Base-by-base conservation (phyloP, 164 flowering plant species). In the Dillenia suffruticosa region DNA sequence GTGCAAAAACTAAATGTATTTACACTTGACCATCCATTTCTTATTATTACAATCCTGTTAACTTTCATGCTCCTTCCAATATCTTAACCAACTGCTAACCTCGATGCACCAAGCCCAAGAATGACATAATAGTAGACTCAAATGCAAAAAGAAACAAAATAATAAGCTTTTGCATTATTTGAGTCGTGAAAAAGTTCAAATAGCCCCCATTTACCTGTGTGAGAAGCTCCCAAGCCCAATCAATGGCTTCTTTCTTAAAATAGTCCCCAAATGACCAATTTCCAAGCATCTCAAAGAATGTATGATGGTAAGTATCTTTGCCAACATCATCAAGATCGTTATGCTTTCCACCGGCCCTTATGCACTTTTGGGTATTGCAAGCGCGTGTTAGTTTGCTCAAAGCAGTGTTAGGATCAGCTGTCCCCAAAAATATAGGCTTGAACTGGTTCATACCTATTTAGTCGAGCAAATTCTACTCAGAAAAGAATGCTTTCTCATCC, bases 241-340 rank as follows among this genome's bases (percentile, higher is more conserved):
- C 78, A 70, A 95, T 95, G 49, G 97, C 99, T 65, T 92, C 97
- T 9, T 71, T 68, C 68, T 95, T 95, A 62, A 95, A 95, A 71
- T 95, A 95, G 74, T 95, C 92, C 15, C 97, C 99, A 72, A 95
- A 95, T 0, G 97, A 88, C 99, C 99, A 95, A 65, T 92, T 95
- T 0, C 99, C 99, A 63, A 95, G 89, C 99, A 95, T 95, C 75
- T 95, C 99, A 72, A 95, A 92, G 75, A 95, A 95, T 47, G 99
- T 95, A 63, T 95, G 99, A 68, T 95, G 97, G 67, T 95, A 92
- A 22, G 99, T 95, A 57, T 95, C 99, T 73, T 92, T 95, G 44
- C 99, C 99, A 3, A 94, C 99, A 64, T 95, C 99, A 70, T 89
- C 99, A 49, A 95, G 90, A 77, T 95, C 99, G 72, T 95, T 95